Percentiles rank a stretch among this genome's conserved stretches.
Evolutionary conservation across 176 grass and related monocot species (phyloP).

Genomic region (Poa pratensis): DNA sequence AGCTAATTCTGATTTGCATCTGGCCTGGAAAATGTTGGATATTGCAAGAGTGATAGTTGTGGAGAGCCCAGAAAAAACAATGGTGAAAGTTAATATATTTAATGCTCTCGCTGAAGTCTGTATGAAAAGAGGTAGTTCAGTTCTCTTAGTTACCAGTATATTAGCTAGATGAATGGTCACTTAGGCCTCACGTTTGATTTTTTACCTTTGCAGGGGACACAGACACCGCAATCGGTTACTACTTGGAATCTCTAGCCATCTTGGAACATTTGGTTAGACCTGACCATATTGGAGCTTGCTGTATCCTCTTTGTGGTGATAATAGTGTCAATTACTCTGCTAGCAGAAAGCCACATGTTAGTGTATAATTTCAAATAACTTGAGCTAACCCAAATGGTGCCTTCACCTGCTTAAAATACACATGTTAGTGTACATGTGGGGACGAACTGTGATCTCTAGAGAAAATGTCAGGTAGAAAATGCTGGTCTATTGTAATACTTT

Average conservation of each 20-base stretch:
- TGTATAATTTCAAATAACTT: background rate
- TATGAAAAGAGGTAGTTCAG: conserved; percentile 71
- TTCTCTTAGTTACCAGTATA: background rate
- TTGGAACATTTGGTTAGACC: conserved; percentile 67
- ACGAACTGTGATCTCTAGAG: background rate
- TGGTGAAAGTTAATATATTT: conserved; percentile 79
- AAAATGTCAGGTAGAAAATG: background rate
- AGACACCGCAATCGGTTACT: conserved; percentile 73
- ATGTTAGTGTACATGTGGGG: background rate
- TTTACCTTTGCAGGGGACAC: conserved; percentile 69
- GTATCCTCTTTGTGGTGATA: conserved; percentile 62
- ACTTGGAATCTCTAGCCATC: conserved; percentile 74
- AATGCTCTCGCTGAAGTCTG: conserved; percentile 75
- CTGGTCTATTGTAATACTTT: background rate
- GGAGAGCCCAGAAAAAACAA: conserved; percentile 53
- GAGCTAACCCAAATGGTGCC: conserved; percentile 5
- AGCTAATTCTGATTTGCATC: conserved; percentile 91
- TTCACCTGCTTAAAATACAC: conserved; percentile 22
- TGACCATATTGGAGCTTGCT: conserved; percentile 59
- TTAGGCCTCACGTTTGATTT: conserved; percentile 7
- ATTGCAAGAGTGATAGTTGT: conserved; percentile 90
- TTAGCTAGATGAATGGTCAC: background rate
- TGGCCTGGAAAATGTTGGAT: conserved; percentile 94
- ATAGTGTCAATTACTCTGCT: background rate
- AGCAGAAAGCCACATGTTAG: too few relatives aligned